These are phyloP conservation scores for Leccinum uliginosum DNA, from an alignment of 768 basidiomycete genomes.

Conservation along the genomic window DNA sequence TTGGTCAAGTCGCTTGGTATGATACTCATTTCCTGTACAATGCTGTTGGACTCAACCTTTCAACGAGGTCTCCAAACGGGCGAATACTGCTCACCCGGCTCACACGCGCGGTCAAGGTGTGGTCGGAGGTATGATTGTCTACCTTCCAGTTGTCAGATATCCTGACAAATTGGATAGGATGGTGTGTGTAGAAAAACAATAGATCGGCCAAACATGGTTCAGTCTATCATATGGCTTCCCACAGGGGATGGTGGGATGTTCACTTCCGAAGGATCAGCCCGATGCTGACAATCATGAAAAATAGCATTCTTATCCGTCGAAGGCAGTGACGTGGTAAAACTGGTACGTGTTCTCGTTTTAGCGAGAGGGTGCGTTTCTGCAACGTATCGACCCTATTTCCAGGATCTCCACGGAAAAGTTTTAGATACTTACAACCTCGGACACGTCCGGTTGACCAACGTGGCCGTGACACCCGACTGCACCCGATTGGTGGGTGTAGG, in stretches of 20 bases:
- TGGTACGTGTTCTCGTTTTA: constrained; percentile 29
- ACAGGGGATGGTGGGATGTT: constrained; percentile 38
- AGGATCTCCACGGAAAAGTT: constrained; percentile 47
- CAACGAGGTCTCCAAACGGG: constrained; percentile 45
- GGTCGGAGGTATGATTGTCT: constrained; percentile 40
- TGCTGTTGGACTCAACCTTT: constrained; percentile 4
- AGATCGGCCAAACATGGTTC: constrained; percentile 41
- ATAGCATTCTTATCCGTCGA: constrained; percentile 52
- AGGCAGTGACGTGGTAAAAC: constrained; percentile 41
- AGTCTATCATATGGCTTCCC: constrained; percentile 53
- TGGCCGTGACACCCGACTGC: constrained; percentile 45
- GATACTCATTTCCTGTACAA: background rate
- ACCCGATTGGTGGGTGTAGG: constrained; percentile 47
- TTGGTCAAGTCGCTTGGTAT: constrained; percentile 53
- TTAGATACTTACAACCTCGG: constrained; percentile 41
- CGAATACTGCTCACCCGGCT: constrained; percentile 43
- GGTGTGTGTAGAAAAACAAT: constrained; percentile 51
- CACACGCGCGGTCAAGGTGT: constrained; percentile 47
- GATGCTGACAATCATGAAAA: constrained; percentile 13
- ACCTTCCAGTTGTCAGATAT: background rate
- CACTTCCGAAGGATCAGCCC: constrained; percentile 2
- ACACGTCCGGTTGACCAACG: constrained; percentile 44
- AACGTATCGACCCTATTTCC: constrained; percentile 12
- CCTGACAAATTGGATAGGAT: constrained; percentile 30
- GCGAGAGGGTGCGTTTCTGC: constrained; percentile 7